These are phyloP conservation scores for Solanum boliviense DNA, from an alignment of 257 asterid species.

Conservation along the genomic window DNA sequence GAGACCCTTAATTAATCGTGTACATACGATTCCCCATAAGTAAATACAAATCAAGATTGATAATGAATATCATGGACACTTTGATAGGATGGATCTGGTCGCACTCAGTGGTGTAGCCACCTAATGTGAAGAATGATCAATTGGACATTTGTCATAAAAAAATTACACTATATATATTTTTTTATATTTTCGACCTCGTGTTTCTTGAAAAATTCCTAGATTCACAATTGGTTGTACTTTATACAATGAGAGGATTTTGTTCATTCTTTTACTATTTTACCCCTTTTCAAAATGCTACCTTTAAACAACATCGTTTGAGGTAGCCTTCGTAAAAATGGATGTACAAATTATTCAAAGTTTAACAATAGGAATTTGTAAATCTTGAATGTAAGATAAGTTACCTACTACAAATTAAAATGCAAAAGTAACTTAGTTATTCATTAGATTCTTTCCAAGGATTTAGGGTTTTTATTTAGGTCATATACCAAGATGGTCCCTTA, in stretches of 20 bases:
- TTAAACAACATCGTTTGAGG: not conserved
- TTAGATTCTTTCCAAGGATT: not conserved
- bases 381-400: not conserved
- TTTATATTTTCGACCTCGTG: not conserved
- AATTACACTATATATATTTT: not conserved
- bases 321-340: not conserved
- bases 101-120: not conserved
- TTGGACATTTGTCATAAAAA: not conserved
- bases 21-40: not conserved
- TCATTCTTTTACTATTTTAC: not conserved
- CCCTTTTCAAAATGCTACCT: not conserved
- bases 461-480: not conserved
- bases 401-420: not conserved
- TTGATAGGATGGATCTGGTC: not conserved
- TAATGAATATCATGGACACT: not conserved
- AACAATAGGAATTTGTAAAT: not conserved
- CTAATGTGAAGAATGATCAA: not conserved
- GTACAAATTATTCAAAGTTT: not conserved
- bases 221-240: not conserved
- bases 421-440: not conserved
- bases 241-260: not conserved
- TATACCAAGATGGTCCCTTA: not conserved
- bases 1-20: not conserved
- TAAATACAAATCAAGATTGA: not conserved
- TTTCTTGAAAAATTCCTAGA: not conserved